phyloP scores from a whole-genome alignment of 306 rosid genomes.

The Ormosia emarginata region DNA sequence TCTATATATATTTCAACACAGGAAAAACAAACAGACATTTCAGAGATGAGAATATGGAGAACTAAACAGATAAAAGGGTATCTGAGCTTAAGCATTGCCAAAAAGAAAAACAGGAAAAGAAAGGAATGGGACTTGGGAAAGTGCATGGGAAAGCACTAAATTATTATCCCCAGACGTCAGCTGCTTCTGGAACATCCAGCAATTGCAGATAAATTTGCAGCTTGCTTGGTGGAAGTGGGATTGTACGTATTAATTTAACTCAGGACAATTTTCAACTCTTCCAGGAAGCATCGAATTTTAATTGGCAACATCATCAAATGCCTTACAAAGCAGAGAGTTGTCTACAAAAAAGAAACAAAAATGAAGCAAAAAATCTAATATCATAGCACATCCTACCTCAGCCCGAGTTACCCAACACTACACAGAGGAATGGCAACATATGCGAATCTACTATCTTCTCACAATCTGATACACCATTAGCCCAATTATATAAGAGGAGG shows the following conservation, averaged over 20 bases:
- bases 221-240: background rate
- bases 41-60: background rate
- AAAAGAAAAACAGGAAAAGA: background rate
- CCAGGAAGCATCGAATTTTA: background rate
- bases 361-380: background rate
- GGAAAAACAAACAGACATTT: background rate
- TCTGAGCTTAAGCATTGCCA: background rate
- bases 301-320: background rate
- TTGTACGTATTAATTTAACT: background rate
- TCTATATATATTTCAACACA: background rate
- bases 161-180: background rate
- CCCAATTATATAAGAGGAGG: too few species aligned
- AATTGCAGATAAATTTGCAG: background rate
- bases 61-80: background rate
- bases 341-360: background rate
- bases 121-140: background rate
- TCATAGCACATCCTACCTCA: background rate
- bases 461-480: too few species aligned
- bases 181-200: background rate
- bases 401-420: background rate
- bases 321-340: background rate
- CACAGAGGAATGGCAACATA: background rate
- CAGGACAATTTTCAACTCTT: background rate
- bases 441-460: too few species aligned
- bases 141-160: background rate